These are phyloP conservation scores for Coemansia sp. DNA, from an alignment of 192 early-diverging fungal species.

Conservation along the genomic window DNA sequence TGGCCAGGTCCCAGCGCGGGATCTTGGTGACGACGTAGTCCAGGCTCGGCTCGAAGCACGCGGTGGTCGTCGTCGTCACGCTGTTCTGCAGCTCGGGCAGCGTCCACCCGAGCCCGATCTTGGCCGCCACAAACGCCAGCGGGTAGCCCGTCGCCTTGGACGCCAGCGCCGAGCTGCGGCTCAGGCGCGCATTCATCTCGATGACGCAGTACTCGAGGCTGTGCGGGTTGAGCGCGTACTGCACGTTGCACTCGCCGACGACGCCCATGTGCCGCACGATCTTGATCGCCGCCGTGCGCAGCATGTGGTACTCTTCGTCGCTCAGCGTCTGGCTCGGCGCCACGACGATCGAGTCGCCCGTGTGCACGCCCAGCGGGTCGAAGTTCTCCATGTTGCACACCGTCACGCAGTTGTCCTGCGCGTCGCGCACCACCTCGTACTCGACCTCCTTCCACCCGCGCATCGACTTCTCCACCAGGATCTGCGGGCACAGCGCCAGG, in stretches of 20 bases:
- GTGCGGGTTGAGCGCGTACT: slow-evolving; percentile 93
- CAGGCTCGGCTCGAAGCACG: slow-evolving; percentile 95
- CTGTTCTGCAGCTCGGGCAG: slow-evolving; percentile 86
- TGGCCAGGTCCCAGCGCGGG: slow-evolving; percentile 95
- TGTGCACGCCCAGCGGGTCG: slow-evolving; percentile 97
- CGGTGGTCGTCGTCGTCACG: slow-evolving; percentile 92
- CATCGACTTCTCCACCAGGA: slow-evolving; percentile 95
- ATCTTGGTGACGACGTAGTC: slow-evolving; percentile 98
- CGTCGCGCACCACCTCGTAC: slow-evolving; percentile 98
- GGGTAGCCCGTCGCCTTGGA: slow-evolving; percentile 99
- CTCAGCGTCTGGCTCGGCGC: slow-evolving; percentile 95
- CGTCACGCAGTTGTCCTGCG: slow-evolving; percentile 97
- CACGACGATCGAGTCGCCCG: slow-evolving; percentile 99
- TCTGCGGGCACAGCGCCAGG: slow-evolving; percentile 85
- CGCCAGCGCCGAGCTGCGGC: slow-evolving; percentile 83
- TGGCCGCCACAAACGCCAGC: slow-evolving; percentile 96
- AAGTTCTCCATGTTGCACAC: slow-evolving; percentile 99
- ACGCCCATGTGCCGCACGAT: slow-evolving; percentile 96
- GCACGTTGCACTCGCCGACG: slow-evolving; percentile 98
- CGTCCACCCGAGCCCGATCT: slow-evolving; percentile 89
- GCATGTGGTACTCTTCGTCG: slow-evolving; percentile 96
- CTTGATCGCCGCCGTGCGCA: slow-evolving; percentile 93
- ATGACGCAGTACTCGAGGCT: slow-evolving; percentile 91
- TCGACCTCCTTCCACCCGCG: slow-evolving; percentile 99
- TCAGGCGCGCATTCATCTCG: slow-evolving; percentile 97